These are phyloP conservation scores for Avena insularis DNA, from an alignment of 176 grass and related monocot species.

Conservation along the genomic window DNA sequence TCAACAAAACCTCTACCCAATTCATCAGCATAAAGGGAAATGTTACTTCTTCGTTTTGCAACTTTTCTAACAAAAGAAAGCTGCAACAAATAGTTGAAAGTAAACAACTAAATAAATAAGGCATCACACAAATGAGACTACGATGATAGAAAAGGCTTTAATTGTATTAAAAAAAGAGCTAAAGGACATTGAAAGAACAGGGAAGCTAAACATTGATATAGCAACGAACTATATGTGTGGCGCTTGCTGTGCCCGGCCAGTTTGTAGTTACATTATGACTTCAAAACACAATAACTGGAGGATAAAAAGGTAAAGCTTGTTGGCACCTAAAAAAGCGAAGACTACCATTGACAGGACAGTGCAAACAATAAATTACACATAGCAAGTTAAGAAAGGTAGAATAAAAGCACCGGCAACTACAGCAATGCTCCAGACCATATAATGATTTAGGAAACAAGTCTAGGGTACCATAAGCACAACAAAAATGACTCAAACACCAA, in stretches of 20 bases:
- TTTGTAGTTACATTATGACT: constrained; percentile 18
- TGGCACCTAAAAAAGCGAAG: not conserved
- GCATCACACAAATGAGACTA: constrained; percentile 11
- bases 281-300: not conserved
- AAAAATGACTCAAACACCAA: not conserved
- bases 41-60: constrained; percentile 85
- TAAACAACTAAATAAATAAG: constrained; percentile 28
- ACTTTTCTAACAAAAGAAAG: constrained; percentile 72
- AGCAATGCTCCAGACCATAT: not conserved
- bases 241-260: not conserved
- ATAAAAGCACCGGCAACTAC: constrained; percentile 13
- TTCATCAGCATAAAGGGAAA: constrained; percentile 91
- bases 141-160: not conserved
- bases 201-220: constrained; percentile 3
- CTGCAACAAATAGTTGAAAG: constrained; percentile 55
- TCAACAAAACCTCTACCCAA: constrained; percentile 88
- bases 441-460: not conserved
- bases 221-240: constrained; percentile 15
- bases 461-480: constrained; percentile 17
- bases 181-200: constrained; percentile 16
- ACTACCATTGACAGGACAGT: not conserved
- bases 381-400: not conserved
- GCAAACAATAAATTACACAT: constrained; percentile 30
- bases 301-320: not conserved
- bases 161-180: not conserved